Base-by-base conservation (phyloP, 2,329 filamentous ascomycete genomes). In the Calonectria multiphialidica region DNA sequence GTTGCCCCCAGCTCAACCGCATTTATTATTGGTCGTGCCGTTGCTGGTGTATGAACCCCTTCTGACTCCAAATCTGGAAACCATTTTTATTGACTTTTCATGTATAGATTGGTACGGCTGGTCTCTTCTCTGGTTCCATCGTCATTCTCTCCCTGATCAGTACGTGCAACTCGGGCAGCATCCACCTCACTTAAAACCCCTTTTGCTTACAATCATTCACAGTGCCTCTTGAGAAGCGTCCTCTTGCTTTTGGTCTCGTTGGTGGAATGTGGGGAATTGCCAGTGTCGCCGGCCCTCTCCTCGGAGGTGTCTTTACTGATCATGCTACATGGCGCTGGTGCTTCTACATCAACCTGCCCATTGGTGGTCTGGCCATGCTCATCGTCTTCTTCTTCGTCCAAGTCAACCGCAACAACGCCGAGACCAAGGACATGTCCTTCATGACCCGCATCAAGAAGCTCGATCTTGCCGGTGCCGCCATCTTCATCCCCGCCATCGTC, bases 241-340 rank as follows among this genome's bases (percentile, higher is more conserved):
- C 87, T 9, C 80, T 89, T 35, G 89, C 87, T 28, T 89, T 89
- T 66, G 89, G 89, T 30, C 79, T 90, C 47, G 84, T 91, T 47
- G 88, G 87, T 13, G 87, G 85, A 62, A 89, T 90, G 83, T 91
- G 87, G 81, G 90, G 89, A 18, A 85, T 92, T 62, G 88, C 88
- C 49, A 84, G 82, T 33, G 87, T 89, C 8, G 85, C 86, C 3
- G 88, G 88, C 0, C 88, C 88, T 9, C 78, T 90, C 16, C 81
- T 89, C 6, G 88, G 88, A 7, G 88, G 88, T 23, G 87, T 80
- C 8, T 88, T 90, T 45, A 87, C 88, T 2, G 84, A 89, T 33
- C 81, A 86, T 25, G 81, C 83, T 3, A 86, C 86, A 10, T 90
- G 88, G 88, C 82, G 88, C 30, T 89, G 88, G 88, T 89, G 87